phyloP scores from a whole-genome alignment of 495 filamentous ascomycete species.

The Lasiosphaeriaceae sp. region DNA sequence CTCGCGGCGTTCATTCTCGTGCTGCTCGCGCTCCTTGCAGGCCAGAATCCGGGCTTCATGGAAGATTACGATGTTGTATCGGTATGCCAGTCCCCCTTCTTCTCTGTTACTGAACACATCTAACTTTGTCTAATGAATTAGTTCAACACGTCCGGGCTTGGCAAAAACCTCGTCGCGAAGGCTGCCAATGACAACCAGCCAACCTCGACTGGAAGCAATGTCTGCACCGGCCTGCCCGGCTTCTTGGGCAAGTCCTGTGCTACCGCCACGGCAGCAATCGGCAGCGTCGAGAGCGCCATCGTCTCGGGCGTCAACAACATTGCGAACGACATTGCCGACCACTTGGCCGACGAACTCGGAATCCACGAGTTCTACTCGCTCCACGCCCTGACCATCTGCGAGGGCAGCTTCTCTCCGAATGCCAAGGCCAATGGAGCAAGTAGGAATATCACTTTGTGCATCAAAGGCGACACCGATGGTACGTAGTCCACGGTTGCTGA shows the following conservation, averaged over 20 bases:
- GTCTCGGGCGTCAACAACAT: conserved; percentile 28
- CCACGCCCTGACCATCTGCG: conserved; percentile 67
- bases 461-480: conserved; percentile 51
- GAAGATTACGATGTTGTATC: conserved; percentile 62
- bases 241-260: conserved; percentile 22
- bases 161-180: conserved; percentile 44
- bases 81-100: conserved; percentile 39
- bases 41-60: conserved; percentile 56
- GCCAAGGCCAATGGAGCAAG: conserved; percentile 41
- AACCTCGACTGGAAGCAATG: conserved; percentile 7
- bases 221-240: conserved; percentile 14
- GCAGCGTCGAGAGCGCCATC: conserved; percentile 32
- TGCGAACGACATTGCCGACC: conserved; percentile 20
- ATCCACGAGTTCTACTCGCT: conserved; percentile 72
- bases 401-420: conserved; percentile 55
- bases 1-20: conserved; percentile 62
- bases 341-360: conserved; percentile 40
- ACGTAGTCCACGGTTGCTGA: conserved; percentile 17
- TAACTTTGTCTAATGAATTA: conserved; percentile 16
- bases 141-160: conserved; percentile 64
- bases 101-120: not conserved
- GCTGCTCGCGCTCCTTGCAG: conserved; percentile 69
- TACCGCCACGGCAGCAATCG: conserved; percentile 22
- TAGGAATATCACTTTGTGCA: conserved; percentile 63
- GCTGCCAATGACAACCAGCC: not conserved